Conservation (phyloP, 345 rosid genomes). For the Hibiscus tridactylites region DNA sequence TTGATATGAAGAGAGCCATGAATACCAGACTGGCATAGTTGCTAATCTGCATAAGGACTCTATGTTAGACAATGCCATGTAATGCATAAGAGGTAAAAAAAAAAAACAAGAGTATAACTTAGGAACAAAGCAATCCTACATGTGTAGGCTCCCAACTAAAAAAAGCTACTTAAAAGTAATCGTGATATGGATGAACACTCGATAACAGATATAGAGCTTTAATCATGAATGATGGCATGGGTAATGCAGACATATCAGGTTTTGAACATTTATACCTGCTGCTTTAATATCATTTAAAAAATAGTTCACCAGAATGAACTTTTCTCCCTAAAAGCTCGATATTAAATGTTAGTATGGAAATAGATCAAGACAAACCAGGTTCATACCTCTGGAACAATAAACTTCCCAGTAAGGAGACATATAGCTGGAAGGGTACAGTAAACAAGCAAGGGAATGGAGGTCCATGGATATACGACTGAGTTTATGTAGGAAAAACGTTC, state of each 20-base stretch:
- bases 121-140: neutral
- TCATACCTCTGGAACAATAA: constrained; percentile 93
- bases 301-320: too few relatives aligned
- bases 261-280: too few relatives aligned
- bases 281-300: too few relatives aligned
- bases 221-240: too few relatives aligned
- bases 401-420: constrained; percentile 85
- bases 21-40: constrained; percentile 84
- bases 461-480: constrained; percentile 92
- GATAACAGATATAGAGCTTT: too few relatives aligned
- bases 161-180: too few relatives aligned
- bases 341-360: too few relatives aligned
- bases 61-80: neutral
- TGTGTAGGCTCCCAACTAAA: neutral
- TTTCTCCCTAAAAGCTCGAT: too few relatives aligned
- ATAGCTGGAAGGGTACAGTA: constrained; percentile 89
- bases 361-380: neutral
- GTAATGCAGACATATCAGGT: too few relatives aligned
- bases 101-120: neutral
- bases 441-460: constrained; percentile 75
- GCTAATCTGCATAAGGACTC: constrained; percentile 58
- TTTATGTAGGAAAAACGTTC: constrained; percentile 90
- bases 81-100: neutral
- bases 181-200: too few relatives aligned
- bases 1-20: constrained; percentile 82